Evolutionary conservation across 83 land plant species (phyloP), one percentile per base, ranked within the genome.

Genomic region (Isoetes engelmannii): DNA sequence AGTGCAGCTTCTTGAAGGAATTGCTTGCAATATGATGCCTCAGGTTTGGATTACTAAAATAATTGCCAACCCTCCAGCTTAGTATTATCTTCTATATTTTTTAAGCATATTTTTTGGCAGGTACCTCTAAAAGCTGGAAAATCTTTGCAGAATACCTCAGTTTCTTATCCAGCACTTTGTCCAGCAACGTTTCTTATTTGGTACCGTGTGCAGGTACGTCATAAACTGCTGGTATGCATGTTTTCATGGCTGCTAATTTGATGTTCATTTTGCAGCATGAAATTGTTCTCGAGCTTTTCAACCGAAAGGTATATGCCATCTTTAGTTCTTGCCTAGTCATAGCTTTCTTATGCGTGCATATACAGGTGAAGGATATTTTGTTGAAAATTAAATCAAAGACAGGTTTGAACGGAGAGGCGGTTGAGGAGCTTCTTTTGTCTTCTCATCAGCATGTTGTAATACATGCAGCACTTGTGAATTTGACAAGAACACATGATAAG

Each of bases 161-260:
- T 73, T 15, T 80, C 74, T 10, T 86, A 90, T 69, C 89, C 89
- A 28, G 77, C 88, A 12, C 84, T 93, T 15, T 81, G 80, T 51
- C 79, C 83, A 15, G 68, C 80, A 12, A 87, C 87, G 28, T 80
- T 90, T 21, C 6, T 73, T 51, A 69, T 78, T 5, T 93, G 98
- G 96, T 93, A 90, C 72, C 77, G 85, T 21, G 89, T 83, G 48
- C 82, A 84, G 87, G 98, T 89, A 65, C 67, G 88, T 63, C 28
- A 60, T 60, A 10, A 20, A 44, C 53, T 65, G 13, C 57, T 44
- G 41, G 13, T 56, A 51, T 3, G 44, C 48, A 8, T 43, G 44
- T 64, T 9, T 69, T 45, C 49, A 47, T 57, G 54, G 44, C 17
- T 49, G 62, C 49, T 45, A 44, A 62, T 5, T 64, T 51, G 58